Conservation (phyloP, 73 alveolate species). For the Paramecium pentaurelia region DNA sequence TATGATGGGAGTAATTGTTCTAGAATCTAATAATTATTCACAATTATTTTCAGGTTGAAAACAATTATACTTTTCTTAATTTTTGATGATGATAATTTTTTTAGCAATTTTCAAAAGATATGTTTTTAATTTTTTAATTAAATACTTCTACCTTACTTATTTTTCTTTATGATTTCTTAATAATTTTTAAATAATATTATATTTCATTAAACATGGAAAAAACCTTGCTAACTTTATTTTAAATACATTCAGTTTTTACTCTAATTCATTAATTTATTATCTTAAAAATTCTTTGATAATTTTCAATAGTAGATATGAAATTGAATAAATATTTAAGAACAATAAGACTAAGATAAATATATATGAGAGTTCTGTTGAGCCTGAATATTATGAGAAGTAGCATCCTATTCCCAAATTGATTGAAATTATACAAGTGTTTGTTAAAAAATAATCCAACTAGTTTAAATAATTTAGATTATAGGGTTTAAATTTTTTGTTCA, state of each 20-base stretch:
- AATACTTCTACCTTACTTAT: neutral
- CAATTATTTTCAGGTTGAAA: neutral
- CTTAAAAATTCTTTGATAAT: neutral
- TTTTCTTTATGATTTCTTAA: neutral
- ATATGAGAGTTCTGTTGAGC: neutral
- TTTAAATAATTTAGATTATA: neutral
- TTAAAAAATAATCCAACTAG: neutral
- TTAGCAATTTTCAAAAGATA: neutral
- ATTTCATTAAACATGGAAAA: neutral
- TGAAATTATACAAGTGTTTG: neutral
- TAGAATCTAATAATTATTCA: neutral
- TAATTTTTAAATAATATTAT: no score
- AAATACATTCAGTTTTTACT: no score
- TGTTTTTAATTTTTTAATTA: neutral
- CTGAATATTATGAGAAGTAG: neutral
- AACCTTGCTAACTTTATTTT: neutral
- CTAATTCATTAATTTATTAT: neutral
- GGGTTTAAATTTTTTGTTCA: neutral
- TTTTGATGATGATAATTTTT: neutral
- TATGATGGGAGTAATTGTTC: neutral
- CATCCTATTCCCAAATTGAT: neutral
- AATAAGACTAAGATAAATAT: no score
- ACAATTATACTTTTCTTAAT: neutral
- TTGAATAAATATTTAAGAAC: neutral
- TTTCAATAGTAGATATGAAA: no score